Evolutionary conservation across 2,329 filamentous ascomycete genomes (phyloP).

Genomic region (Botrytis byssoidea): DNA sequence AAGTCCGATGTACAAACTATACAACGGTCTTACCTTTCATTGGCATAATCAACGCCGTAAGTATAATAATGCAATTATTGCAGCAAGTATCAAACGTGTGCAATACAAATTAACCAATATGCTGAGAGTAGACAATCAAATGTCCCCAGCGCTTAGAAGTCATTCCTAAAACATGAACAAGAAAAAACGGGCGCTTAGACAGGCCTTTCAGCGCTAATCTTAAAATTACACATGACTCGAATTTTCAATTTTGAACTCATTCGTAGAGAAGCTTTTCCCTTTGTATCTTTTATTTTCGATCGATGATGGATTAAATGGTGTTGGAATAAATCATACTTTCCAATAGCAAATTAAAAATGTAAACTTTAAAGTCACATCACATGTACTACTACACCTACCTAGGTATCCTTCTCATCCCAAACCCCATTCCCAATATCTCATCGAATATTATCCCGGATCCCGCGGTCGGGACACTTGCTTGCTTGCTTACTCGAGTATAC

Average conservation of each 20-base stretch:
- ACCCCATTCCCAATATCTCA: neutral
- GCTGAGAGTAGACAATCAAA: neutral
- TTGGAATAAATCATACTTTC: neutral
- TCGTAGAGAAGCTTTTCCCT: neutral
- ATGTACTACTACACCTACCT: neutral
- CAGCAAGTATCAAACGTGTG: neutral
- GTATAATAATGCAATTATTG: neutral
- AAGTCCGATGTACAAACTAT: neutral
- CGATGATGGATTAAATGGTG: neutral
- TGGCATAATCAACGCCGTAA: neutral
- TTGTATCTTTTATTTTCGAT: neutral
- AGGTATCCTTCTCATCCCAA: neutral
- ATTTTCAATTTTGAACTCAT: neutral
- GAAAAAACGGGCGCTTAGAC: constrained; percentile 4
- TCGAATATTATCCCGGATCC: neutral
- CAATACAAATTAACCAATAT: neutral
- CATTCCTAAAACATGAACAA: neutral
- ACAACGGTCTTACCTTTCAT: neutral
- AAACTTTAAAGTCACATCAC: neutral
- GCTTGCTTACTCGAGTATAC: neutral
- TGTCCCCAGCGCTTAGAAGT: neutral
- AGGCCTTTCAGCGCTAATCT: neutral
- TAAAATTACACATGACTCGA: neutral
- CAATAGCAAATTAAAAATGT: neutral
- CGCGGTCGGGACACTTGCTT: neutral